Percentiles rank a stretch among this genome's conserved stretches.
phyloP scores from a whole-genome alignment of 2,329 filamentous ascomycete genomes.

The Colletotrichum theobromicola region DNA sequence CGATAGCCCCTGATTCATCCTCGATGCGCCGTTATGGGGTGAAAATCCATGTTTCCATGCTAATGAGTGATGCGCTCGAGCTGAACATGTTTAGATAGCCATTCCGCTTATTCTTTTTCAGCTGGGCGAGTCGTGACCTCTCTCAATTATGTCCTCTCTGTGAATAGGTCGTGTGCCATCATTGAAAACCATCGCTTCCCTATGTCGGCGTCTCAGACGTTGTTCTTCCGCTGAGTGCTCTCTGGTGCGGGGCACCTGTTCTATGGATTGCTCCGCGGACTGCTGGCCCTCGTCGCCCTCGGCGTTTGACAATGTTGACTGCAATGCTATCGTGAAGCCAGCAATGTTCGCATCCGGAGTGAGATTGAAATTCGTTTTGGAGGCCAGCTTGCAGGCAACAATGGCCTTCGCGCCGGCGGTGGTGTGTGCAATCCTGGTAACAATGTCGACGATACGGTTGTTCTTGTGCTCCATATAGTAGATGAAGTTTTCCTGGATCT shows the following conservation, averaged over 20 bases:
- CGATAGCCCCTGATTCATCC: not conserved
- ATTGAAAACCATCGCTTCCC: constrained; percentile 90
- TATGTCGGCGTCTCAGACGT: constrained; percentile 73
- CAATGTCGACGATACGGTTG: constrained; percentile 60
- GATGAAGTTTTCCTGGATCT: constrained; percentile 58
- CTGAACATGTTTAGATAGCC: not conserved
- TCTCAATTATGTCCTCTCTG: constrained; percentile 80
- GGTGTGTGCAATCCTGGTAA: constrained; percentile 53
- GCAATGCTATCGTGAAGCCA: constrained; percentile 37
- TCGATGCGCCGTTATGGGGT: not conserved
- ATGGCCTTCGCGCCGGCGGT: constrained; percentile 57
- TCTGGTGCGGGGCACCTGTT: constrained; percentile 40
- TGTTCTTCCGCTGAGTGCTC: constrained; percentile 71
- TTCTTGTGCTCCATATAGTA: constrained; percentile 53
- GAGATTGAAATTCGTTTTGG: constrained; percentile 28
- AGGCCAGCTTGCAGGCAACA: constrained; percentile 54
- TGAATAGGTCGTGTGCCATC: constrained; percentile 80
- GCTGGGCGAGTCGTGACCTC: constrained; percentile 51
- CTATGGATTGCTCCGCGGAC: constrained; percentile 32
- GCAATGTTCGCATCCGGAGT: constrained; percentile 11
- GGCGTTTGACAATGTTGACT: constrained; percentile 37
- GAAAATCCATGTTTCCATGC: not conserved
- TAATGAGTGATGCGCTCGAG: not conserved
- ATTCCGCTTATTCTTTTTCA: constrained; percentile 9
- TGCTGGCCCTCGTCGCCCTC: constrained; percentile 25